Evolutionary conservation across 805 yeast species (phyloP), one percentile per base, ranked within the genome.

Genomic region (Sugiyamaella americana): DNA sequence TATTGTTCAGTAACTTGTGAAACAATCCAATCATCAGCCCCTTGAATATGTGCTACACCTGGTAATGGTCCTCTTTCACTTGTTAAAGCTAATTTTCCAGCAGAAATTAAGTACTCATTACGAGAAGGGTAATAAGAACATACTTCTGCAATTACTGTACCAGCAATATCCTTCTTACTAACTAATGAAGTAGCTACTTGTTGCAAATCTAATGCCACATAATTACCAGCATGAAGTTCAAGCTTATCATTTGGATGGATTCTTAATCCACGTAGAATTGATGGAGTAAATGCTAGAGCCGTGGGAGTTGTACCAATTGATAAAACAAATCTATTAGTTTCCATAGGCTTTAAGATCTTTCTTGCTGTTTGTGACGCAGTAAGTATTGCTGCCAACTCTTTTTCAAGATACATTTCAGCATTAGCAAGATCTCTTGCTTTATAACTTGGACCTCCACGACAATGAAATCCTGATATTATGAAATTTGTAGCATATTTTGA

Each of bases 291-390:
- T 0, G 84, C 75, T 56, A 80, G 84, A 4, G 83, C 79, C 0
- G 89, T 83, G 40, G 91, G 91, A 0, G 91, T 82, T 1, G 93
- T 87, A 20, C 93, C 93, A 21, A 83, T 82, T 0, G 89, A 82
- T 2, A 84, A 65, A 4, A 68, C 69, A 20, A 82, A 62, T n/a
- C n/a, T n/a, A 82, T 72, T 4, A 76, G 82, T 29, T 18, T 41
- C 36, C 11, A n/a, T 5, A 20, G 37, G 16, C 16, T 26, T 16
- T 5, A 41, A 24, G 11, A 41, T 29, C n/a, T 36, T 21, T 41
- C 44, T 29, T 11, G 44, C 37, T 16, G 20, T 41, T 16, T 19
- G 16, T 5, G 44, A 36, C 11, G 44, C 44, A 17, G 11, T 20
- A n/a, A 11, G 26, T 18, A 41, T 24, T 17, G 26, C 26, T 17